Conservation (phyloP, 805 yeast genomes). For the Wickerhamomyces ciferrii region DNA sequence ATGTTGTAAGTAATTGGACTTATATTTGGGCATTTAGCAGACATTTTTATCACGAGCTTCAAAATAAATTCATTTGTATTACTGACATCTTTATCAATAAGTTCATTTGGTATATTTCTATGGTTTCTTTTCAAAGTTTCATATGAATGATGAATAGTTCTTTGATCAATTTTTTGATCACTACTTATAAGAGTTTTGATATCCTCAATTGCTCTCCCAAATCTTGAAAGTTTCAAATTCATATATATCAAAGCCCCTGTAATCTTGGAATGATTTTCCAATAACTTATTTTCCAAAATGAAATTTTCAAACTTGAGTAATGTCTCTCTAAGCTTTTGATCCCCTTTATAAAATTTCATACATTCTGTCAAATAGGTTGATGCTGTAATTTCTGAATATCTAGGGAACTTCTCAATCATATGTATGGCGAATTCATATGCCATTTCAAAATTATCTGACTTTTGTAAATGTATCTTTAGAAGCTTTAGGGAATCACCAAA, state of each 20-base stretch:
- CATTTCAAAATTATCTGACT: background rate
- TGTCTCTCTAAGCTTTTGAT: background rate
- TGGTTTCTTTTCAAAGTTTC: background rate
- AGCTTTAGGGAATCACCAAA: background rate
- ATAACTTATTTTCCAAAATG: background rate
- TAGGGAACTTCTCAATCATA: background rate
- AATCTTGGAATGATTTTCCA: slow-evolving; percentile 3
- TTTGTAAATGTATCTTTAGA: background rate
- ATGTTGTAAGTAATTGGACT: background rate
- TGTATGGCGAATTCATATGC: background rate
- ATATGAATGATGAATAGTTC: slow-evolving; percentile 7
- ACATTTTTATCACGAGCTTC: background rate
- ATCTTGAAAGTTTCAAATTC: slow-evolving; percentile 6
- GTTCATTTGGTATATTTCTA: background rate
- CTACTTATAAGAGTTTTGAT: slow-evolving; percentile 3
- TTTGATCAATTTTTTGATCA: slow-evolving; percentile 1
- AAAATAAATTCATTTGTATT: background rate
- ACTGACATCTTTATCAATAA: background rate
- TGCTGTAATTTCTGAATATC: background rate
- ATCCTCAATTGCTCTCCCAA: slow-evolving; percentile 6
- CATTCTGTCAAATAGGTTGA: background rate
- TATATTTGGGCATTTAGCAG: background rate
- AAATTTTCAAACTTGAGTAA: slow-evolving; percentile 8
- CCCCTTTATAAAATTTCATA: background rate
- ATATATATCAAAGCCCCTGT: slow-evolving; percentile 1